Evolutionary conservation across 2,329 filamentous ascomycete species (phyloP).

Genomic region (Xylariaceae sp.): DNA sequence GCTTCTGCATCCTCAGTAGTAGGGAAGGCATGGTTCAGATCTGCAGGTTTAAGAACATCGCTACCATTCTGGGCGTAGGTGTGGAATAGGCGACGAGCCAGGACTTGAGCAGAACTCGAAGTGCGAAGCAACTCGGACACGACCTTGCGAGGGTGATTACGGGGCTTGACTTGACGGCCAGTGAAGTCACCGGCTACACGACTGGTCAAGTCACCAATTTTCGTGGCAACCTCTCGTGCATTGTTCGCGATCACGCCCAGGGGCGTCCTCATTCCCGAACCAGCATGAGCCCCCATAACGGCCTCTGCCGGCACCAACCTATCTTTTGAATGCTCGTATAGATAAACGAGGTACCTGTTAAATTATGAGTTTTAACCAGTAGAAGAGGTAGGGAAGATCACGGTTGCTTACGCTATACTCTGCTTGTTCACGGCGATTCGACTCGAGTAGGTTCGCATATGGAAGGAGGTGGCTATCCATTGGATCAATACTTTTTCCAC

Average conservation of each 20-base stretch:
- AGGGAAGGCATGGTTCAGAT: constrained; percentile 72
- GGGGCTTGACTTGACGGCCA: constrained; percentile 61
- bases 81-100: constrained; percentile 83
- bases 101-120: constrained; percentile 69
- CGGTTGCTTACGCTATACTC: constrained; percentile 55
- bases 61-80: constrained; percentile 71
- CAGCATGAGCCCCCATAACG: constrained; percentile 43
- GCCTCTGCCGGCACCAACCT: constrained; percentile 53
- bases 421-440: constrained; percentile 91
- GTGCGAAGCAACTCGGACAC: constrained; percentile 70
- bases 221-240: constrained; percentile 69
- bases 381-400: constrained; percentile 40
- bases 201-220: constrained; percentile 78
- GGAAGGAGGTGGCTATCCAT: constrained; percentile 89
- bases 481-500: constrained; percentile 91
- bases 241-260: constrained; percentile 67
- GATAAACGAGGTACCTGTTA: constrained; percentile 41
- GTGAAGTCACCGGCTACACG: constrained; percentile 82
- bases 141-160: constrained; percentile 76
- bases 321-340: constrained; percentile 70
- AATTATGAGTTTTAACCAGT: constrained; percentile 54
- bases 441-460: constrained; percentile 82
- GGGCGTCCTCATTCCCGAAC: constrained; percentile 66
- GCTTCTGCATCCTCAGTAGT: constrained; percentile 81
- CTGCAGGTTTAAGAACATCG: constrained; percentile 72